Evolutionary conservation across 257 asterid species (phyloP).

Genomic region (Echites panduratus): DNA sequence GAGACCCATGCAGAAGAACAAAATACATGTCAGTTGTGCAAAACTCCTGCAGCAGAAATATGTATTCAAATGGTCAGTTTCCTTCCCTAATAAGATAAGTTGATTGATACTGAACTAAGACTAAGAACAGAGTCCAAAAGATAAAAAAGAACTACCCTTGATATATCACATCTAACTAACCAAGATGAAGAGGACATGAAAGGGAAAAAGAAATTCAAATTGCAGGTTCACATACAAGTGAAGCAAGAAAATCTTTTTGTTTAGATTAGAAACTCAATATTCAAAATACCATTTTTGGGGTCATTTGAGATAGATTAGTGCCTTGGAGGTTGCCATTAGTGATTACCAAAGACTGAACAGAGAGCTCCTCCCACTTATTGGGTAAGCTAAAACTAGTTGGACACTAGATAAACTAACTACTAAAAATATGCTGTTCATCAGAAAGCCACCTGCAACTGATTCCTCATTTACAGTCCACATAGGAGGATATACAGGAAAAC

Average conservation of each 20-base stretch:
- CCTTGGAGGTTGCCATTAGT: conserved; percentile 17
- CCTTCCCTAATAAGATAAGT: not conserved
- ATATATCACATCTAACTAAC: not conserved
- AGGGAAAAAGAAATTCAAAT: not conserved
- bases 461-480: conserved; percentile 7
- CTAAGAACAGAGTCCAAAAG: not conserved
- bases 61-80: not conserved
- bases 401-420: not conserved
- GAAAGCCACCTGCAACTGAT: not conserved
- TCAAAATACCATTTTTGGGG: not conserved
- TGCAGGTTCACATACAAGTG: not conserved
- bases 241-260: not conserved
- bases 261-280: not conserved
- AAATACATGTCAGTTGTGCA: not conserved
- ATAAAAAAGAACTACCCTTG: not conserved
- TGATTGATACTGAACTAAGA: not conserved
- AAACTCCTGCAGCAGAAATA: not conserved
- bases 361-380: not conserved
- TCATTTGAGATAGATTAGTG: conserved; percentile 13
- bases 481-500: conserved; percentile 3
- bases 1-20: not conserved
- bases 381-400: not conserved
- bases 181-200: not conserved
- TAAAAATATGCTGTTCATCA: not conserved
- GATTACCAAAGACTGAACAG: not conserved